Percentiles rank a stretch among this genome's conserved stretches.
Evolutionary conservation across 2,329 filamentous ascomycete genomes (phyloP).

Genomic region (Phoma herbarum): DNA sequence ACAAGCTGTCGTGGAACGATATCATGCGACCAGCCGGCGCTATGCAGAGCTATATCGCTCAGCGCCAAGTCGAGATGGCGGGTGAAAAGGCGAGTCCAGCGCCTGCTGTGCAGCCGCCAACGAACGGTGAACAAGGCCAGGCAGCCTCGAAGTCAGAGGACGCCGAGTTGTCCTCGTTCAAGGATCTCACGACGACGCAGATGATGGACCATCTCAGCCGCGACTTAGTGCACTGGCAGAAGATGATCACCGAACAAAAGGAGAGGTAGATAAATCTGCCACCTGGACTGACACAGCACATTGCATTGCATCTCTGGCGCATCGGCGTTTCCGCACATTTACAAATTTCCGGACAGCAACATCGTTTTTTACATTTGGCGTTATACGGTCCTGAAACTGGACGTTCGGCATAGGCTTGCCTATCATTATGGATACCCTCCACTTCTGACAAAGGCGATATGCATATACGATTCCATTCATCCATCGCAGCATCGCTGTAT

Average conservation of each 20-base stretch:
- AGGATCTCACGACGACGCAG: conserved; percentile 78
- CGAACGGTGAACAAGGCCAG: conserved; percentile 35
- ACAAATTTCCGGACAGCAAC: background rate
- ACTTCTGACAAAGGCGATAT: conserved; percentile 28
- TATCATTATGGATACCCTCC: conserved; percentile 45
- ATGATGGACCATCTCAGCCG: conserved; percentile 90
- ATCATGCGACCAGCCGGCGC: conserved; percentile 84
- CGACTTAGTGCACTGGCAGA: conserved; percentile 86
- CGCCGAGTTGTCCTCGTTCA: conserved; percentile 63
- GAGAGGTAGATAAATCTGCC: conserved; percentile 35
- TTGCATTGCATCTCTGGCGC: conserved; percentile 19
- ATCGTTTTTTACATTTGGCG: conserved; percentile 25
- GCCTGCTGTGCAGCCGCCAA: conserved; percentile 37
- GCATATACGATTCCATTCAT: background rate
- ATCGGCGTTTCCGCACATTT: conserved; percentile 4
- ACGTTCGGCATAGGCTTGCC: conserved; percentile 16
- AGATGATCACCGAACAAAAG: conserved; percentile 51
- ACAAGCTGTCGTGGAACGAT: conserved; percentile 80
- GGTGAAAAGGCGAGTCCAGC: conserved; percentile 57
- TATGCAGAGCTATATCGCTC: conserved; percentile 89
- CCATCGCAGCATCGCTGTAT: conserved; percentile 11
- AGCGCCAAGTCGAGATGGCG: conserved; percentile 87
- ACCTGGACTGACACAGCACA: background rate
- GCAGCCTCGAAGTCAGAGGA: conserved; percentile 54
- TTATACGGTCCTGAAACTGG: conserved; percentile 19